These are phyloP conservation scores for Mesembryanthemum crystallinum DNA, from an alignment of 148 eudicot genomes.

Conservation along the genomic window DNA sequence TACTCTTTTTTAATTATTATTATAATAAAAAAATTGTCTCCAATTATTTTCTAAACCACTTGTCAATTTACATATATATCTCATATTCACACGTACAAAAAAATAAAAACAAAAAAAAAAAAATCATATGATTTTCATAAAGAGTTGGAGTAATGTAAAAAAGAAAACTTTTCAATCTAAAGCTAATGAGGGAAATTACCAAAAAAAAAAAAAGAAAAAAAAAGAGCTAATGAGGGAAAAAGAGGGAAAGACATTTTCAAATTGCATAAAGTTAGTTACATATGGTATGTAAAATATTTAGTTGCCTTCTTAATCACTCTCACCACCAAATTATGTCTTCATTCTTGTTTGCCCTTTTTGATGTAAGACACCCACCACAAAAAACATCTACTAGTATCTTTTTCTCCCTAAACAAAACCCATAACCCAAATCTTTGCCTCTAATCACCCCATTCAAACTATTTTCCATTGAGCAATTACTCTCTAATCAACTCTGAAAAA, in stretches of 20 bases:
- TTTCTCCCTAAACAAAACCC: background rate
- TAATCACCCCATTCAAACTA: too few relatives aligned
- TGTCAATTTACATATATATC: too few relatives aligned
- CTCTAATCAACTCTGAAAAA: background rate
- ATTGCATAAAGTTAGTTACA: background rate
- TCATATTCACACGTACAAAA: too few relatives aligned
- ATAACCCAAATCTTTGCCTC: background rate
- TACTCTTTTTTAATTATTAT: too few relatives aligned
- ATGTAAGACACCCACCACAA: background rate
- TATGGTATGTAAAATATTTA: background rate
- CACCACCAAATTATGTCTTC: conserved; percentile 15
- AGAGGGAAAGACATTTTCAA: background rate
- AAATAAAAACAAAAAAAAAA: too few relatives aligned
- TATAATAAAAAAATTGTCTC: too few relatives aligned
- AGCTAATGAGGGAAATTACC: background rate
- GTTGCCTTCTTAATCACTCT: conserved; percentile 24
- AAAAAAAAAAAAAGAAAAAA: too few relatives aligned
- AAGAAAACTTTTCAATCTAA: too few relatives aligned
- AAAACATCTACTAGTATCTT: too few relatives aligned
- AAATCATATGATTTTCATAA: too few relatives aligned
- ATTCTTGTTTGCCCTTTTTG: background rate
- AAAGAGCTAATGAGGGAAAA: background rate
- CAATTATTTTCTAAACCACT: too few relatives aligned
- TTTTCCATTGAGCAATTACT: background rate
- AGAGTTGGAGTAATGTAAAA: too few relatives aligned